Evolutionary conservation across 176 grass and related monocot genomes (phyloP), one percentile per base, ranked within the genome.

Genomic region (Phyllostachys edulis): DNA sequence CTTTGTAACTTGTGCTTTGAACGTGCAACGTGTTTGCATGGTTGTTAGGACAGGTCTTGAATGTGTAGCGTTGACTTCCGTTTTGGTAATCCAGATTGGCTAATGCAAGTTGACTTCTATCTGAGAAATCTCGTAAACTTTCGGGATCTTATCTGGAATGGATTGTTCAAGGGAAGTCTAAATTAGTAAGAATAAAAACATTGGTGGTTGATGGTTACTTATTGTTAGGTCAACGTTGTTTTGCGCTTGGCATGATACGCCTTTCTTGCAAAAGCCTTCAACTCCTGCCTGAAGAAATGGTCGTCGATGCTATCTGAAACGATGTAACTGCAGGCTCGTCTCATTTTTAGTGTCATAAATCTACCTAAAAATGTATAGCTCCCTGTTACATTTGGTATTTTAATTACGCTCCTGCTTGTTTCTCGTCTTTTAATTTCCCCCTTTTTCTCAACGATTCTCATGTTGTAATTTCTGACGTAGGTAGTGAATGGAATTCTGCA

Each of bases 401-500:
- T 14, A 24, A 70, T 63, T 3, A 84, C 3, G 27, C 71, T 36
- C 11, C 6, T 32, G 9, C 39, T 76, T 39, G 4, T 60, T 42
- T 65, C n/a, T 70, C 52, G 44, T 5, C 41, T 69, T 46, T 17
- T 70, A 5, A 46, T 80, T 63, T 64, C 23, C 47, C 14, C n/a
- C 11, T 84, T 51, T 74, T 68, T 68, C 18, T 21, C 8, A 21
- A n/a, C 14, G 36, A 21, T 20, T 66, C 23, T 70, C 52, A 51
- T 5, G 38, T 64, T 40, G 17, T 70, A 5, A 46, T 84, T 63
- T 57, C 23, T 76, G 34, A 34, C 65, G 15, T 71, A 96, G 92
- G 90, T 93, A 59, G 69, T 97, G 7, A 97, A 94, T 63, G 92
- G 92, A 71, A 83, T 97, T 75, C 89, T 97, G 63, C 88, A 86